Conservation (phyloP, 164 flowering plant species). For the Stephania cephalantha region DNA sequence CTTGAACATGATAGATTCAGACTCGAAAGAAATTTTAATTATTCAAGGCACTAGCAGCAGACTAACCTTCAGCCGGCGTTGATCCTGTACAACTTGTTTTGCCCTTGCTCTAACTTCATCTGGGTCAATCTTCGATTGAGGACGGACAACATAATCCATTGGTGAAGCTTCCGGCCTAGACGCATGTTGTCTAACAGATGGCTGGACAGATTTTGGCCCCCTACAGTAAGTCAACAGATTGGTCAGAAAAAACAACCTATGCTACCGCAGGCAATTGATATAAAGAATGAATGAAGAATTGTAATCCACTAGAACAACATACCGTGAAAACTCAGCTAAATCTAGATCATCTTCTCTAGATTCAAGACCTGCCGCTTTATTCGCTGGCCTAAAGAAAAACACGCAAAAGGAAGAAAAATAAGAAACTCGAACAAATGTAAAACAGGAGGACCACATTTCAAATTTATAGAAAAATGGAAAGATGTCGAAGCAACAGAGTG, state of each 20-base stretch:
- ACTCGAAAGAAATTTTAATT: background rate
- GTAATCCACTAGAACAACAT: slow-evolving; percentile 20
- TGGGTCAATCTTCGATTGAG: slow-evolving; percentile 97
- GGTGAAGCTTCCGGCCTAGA: slow-evolving; percentile 91
- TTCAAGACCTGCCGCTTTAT: slow-evolving; percentile 54
- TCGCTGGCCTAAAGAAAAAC: slow-evolving; percentile 37
- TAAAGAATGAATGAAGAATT: background rate
- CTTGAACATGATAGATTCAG: background rate
- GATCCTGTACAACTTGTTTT: slow-evolving; percentile 70
- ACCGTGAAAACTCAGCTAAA: slow-evolving; percentile 58
- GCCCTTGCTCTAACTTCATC: slow-evolving; percentile 81
- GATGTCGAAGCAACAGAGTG: background rate
- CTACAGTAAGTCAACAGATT: slow-evolving; percentile 29
- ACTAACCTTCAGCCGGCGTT: slow-evolving; percentile 77
- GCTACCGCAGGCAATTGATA: background rate
- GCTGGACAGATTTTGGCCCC: slow-evolving; percentile 58
- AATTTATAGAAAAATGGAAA: slow-evolving; percentile 1
- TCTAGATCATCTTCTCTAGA: slow-evolving; percentile 89
- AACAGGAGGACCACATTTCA: background rate
- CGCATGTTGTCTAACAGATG: slow-evolving; percentile 61
- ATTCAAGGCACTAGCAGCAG: background rate
- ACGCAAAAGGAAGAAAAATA: background rate
- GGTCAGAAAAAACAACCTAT: background rate
- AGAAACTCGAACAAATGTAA: background rate
- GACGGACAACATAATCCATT: slow-evolving; percentile 86